phyloP scores from a whole-genome alignment of 2,329 filamentous ascomycete species.

The Colletotrichum tabaci region DNA sequence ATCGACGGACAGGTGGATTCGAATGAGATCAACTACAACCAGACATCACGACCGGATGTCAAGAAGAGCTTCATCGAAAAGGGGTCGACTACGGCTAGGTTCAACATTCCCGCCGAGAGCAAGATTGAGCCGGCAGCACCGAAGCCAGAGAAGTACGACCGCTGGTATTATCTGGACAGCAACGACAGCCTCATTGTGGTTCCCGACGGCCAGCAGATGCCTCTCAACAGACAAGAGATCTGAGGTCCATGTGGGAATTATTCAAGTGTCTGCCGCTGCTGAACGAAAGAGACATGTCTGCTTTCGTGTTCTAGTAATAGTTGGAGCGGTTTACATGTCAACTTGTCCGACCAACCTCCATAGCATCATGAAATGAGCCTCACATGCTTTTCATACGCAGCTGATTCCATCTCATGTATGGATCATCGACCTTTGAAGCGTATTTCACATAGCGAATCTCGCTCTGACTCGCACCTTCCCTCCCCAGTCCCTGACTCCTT shows the following conservation, averaged over 20 bases:
- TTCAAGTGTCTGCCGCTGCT: too few species aligned
- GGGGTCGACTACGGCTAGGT: slow-evolving; percentile 50
- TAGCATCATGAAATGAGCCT: neutral
- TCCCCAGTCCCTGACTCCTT: neutral
- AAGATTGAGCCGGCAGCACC: slow-evolving; percentile 49
- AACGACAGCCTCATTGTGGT: slow-evolving; percentile 50
- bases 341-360: too few species aligned
- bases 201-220: neutral
- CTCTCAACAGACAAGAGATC: slow-evolving; percentile 11
- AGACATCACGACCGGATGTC: slow-evolving; percentile 53
- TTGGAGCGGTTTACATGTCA: too few species aligned
- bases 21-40: slow-evolving; percentile 58
- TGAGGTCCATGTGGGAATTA: neutral
- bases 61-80: slow-evolving; percentile 53
- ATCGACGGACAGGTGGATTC: slow-evolving; percentile 54
- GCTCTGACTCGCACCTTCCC: neutral
- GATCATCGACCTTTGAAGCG: too few species aligned
- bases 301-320: neutral
- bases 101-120: slow-evolving; percentile 51
- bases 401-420: too few species aligned
- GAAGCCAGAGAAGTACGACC: slow-evolving; percentile 52
- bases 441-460: neutral
- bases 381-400: too few species aligned
- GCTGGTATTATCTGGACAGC: slow-evolving; percentile 56
- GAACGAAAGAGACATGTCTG: neutral